These are phyloP conservation scores for Pleodorina starrii DNA, from an alignment of 139 green algal species.

Conservation along the genomic window DNA sequence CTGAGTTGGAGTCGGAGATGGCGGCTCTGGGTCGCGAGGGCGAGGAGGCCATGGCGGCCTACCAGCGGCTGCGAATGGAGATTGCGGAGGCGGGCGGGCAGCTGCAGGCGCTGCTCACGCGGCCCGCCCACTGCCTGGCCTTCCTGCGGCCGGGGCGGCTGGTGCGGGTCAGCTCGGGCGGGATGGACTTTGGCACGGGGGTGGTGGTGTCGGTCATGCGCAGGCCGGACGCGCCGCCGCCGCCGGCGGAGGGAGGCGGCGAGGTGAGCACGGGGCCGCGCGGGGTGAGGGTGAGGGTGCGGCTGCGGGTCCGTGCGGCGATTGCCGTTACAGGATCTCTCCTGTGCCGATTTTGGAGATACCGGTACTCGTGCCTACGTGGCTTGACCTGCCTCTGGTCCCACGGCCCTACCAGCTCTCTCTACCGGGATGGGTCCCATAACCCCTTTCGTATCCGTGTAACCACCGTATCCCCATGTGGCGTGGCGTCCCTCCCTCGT, in stretches of 20 bases:
- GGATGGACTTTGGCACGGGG: slow-evolving; percentile 32
- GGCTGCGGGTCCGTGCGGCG: no score
- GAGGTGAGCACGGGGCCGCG: no score
- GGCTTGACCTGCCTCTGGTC: no score
- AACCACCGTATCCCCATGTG: no score
- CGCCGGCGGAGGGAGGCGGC: not conserved
- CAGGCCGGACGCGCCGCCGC: slow-evolving; percentile 36
- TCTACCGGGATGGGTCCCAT: no score
- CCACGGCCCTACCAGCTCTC: no score
- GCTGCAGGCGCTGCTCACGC: slow-evolving; percentile 47
- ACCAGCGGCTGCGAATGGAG: slow-evolving; percentile 15
- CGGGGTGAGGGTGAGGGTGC: no score
- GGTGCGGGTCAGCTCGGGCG: slow-evolving; percentile 60
- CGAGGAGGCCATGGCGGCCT: slow-evolving; percentile 38
- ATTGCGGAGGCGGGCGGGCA: not conserved
- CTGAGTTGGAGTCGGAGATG: slow-evolving; percentile 41
- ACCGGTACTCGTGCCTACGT: no score
- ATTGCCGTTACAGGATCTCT: no score
- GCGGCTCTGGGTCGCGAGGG: slow-evolving; percentile 45
- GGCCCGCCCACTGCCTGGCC: slow-evolving; percentile 67
- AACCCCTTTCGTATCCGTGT: no score
- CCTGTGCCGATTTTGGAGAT: no score
- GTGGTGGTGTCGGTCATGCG: slow-evolving; percentile 22
- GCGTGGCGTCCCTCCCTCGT: no score
- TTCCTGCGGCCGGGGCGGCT: slow-evolving; percentile 90